Evolutionary conservation across 805 yeast genomes (phyloP).

Genomic region (Ogataea degrootiae): DNA sequence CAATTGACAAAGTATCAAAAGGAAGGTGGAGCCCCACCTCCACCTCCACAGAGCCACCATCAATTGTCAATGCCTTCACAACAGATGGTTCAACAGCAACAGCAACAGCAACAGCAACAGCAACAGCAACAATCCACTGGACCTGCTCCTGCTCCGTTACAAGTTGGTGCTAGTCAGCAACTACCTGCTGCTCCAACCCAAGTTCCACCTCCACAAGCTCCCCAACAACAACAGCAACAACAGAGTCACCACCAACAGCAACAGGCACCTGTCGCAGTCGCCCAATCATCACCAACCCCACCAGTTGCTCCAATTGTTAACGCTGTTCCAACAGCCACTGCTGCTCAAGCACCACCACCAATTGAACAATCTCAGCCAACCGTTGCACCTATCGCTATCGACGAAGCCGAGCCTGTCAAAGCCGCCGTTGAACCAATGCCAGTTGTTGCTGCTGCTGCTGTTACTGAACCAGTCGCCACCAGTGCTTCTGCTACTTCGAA

Average conservation of each 20-base stretch:
- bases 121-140: conserved; percentile 28
- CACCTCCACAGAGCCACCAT: conserved; percentile 56
- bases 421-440: conserved; percentile 2
- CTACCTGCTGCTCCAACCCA: conserved; percentile 24
- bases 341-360: conserved; percentile 6
- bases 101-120: conserved; percentile 30
- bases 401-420: background rate
- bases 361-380: conserved; percentile 3
- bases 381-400: conserved; percentile 10
- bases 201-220: conserved; percentile 19
- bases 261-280: background rate
- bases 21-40: conserved; percentile 55
- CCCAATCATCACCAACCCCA: conserved; percentile 4
- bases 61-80: conserved; percentile 38
- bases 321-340: conserved; percentile 4
- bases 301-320: background rate
- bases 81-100: conserved; percentile 34
- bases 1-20: conserved; percentile 72
- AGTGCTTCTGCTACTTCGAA: conserved; percentile 6
- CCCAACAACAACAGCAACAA: conserved; percentile 5
- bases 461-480: conserved; percentile 1
- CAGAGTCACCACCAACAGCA: background rate
- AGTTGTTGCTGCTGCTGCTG: conserved; percentile 1
- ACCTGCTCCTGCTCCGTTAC: conserved; percentile 26
- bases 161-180: conserved; percentile 24